Conservation (phyloP, 2,329 filamentous ascomycete species). For the Pyricularia sp. region DNA sequence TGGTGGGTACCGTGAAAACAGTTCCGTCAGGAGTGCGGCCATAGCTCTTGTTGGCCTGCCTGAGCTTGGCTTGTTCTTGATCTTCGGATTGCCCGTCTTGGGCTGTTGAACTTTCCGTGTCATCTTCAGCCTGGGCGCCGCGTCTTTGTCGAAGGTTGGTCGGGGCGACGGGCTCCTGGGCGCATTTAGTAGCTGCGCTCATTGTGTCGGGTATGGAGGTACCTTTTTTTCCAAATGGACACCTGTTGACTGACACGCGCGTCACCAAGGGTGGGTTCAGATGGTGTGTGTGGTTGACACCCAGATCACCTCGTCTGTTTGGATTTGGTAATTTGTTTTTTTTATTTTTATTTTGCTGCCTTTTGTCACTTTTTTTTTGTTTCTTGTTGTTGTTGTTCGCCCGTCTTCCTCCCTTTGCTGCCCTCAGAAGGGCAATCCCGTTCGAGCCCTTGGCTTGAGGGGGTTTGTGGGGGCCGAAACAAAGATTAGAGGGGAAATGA, state of each 20-base stretch:
- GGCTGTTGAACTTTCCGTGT: background rate
- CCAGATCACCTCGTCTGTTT: background rate
- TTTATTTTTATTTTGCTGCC: background rate
- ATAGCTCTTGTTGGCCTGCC: slow-evolving; percentile 58
- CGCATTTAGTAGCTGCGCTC: background rate
- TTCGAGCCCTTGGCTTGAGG: background rate
- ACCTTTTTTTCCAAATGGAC: background rate
- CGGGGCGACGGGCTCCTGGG: background rate
- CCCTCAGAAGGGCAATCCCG: background rate
- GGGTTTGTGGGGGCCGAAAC: background rate
- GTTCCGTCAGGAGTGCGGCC: slow-evolving; percentile 83
- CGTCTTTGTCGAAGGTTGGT: slow-evolving; percentile 1
- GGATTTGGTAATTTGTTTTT: background rate
- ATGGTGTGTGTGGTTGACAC: background rate
- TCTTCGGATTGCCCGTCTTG: background rate
- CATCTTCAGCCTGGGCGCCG: background rate
- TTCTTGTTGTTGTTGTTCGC: background rate
- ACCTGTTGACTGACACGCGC: background rate
- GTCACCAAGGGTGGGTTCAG: background rate
- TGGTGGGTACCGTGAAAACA: slow-evolving; percentile 90
- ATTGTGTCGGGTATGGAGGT: background rate
- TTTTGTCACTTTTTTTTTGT: background rate
- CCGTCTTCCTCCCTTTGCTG: background rate
- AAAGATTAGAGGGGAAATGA: background rate
- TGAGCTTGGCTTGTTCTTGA: background rate